Conservation (phyloP, 441 rosid genomes). For the Breynia disticha region DNA sequence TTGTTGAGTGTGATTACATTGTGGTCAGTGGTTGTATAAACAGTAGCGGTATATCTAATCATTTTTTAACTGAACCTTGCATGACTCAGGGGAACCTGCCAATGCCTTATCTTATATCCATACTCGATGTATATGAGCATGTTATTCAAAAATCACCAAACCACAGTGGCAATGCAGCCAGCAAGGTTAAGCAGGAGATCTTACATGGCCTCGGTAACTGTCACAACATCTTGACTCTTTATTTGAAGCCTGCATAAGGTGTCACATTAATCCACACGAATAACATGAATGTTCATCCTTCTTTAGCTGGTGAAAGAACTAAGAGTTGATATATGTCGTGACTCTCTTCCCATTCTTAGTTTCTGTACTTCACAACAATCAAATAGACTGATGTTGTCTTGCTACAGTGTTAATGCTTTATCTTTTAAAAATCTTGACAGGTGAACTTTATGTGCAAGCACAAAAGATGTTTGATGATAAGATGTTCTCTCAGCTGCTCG, state of each 20-base stretch:
- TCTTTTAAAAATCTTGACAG: conserved; percentile 34
- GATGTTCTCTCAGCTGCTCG: conserved; percentile 75
- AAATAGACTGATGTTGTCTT: conserved; percentile 1
- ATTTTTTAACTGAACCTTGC: not conserved
- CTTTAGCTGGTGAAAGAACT: not conserved
- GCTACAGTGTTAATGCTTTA: conserved; percentile 5
- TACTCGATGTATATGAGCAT: conserved; percentile 72
- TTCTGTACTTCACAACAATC: conserved; percentile 10
- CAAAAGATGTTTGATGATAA: conserved; percentile 70
- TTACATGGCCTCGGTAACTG: conserved; percentile 81
- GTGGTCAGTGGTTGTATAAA: too few relatives aligned
- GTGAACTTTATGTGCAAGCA: conserved; percentile 85
- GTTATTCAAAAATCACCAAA: conserved; percentile 67
- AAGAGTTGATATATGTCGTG: conserved; percentile 1
- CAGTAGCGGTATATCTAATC: too few relatives aligned
- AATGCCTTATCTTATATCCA: conserved; percentile 65
- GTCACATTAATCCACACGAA: not conserved
- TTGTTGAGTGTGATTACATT: not conserved
- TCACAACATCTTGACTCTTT: conserved; percentile 10
- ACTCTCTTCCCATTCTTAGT: not conserved
- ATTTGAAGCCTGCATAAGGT: conserved; percentile 2
- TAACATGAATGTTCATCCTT: conserved; percentile 2
- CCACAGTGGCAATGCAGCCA: conserved; percentile 45
- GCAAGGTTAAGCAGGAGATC: conserved; percentile 92
- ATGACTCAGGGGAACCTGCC: conserved; percentile 73